These are phyloP conservation scores for Saccharomycopsis babjevae DNA, from an alignment of 805 yeast genomes.

Conservation along the genomic window DNA sequence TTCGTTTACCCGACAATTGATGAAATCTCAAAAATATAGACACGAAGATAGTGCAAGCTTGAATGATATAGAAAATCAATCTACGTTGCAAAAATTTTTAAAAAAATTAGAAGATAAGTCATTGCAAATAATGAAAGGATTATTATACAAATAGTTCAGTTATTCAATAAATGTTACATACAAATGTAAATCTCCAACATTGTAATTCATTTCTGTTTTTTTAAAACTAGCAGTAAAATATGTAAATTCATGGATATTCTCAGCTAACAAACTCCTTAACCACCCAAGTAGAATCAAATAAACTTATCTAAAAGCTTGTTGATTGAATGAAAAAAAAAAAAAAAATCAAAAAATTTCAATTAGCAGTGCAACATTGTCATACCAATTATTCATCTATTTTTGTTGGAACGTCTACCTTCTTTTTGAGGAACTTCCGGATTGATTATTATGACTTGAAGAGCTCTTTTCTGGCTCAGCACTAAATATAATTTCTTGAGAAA, in stretches of 20 bases:
- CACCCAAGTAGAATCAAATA: too few species aligned
- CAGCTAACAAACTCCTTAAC: too few species aligned
- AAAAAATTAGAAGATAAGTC: slow-evolving; percentile 9
- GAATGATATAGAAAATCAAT: background rate
- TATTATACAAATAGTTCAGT: background rate
- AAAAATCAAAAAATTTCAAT: background rate
- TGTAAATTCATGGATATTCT: too few species aligned
- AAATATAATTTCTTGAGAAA: background rate
- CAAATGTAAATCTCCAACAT: background rate
- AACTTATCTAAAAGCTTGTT: too few species aligned
- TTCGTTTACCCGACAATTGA: slow-evolving; percentile 49
- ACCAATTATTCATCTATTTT: too few species aligned
- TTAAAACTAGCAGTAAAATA: background rate
- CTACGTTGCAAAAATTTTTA: slow-evolving; percentile 4
- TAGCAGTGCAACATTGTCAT: too few species aligned
- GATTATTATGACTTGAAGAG: background rate
- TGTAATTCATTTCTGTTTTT: background rate
- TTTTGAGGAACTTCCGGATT: background rate
- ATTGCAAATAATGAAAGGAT: background rate
- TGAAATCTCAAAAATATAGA: slow-evolving; percentile 36
- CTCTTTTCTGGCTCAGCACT: background rate
- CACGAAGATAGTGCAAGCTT: slow-evolving; percentile 23
- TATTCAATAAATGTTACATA: background rate
- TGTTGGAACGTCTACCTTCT: background rate
- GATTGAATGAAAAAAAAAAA: background rate